Evolutionary conservation across 257 asterid genomes (phyloP), one percentile per base, ranked within the genome.

Genomic region (Capsicum pubescens): DNA sequence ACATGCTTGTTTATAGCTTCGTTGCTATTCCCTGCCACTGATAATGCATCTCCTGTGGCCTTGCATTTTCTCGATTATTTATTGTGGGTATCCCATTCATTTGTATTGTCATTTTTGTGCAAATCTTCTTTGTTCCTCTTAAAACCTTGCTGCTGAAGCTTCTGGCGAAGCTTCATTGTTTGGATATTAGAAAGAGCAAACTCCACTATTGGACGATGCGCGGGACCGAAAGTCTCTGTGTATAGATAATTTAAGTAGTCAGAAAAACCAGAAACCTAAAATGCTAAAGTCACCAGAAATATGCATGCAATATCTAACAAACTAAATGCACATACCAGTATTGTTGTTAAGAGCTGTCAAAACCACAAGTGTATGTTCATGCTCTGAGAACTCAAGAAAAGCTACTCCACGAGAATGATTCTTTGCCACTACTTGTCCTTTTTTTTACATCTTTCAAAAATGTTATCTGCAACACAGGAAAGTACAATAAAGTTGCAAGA

Each of bases 291-390:
- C 63, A 9, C 48, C 50, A 52, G 21, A 66, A 70, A 81, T 4
- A 12, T 72, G n/a, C 42, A 79, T 16, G 36, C 16, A 12, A 67
- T 67, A 39, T 81, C 67, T 60, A 60, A 56, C 35, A 44, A 67
- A 64, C 35, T 7, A 82, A 55, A 80, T 67, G 44, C 77, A 84
- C 54, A 61, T 86, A 95, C 98, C 98, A 42, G 99, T 98, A 89
- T 93, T 95, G 80, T 97, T 97, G 80, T 97, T 97, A 17, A 97
- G 97, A 89, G 95, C 98, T 91, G 98, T 90, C 83, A 97, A 87
- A 86, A 98, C 99, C 84, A 97, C 99, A 56, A 97, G 97, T 79
- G 98, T 97, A 83, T 97, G 99, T 86, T 94, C 93, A 89, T 97
- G 99, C 91, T 97, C 99, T 3, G 94, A 88, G 92, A 96, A 96